Conservation (phyloP, 257 asterid genomes). For the Solanum microdontum region DNA sequence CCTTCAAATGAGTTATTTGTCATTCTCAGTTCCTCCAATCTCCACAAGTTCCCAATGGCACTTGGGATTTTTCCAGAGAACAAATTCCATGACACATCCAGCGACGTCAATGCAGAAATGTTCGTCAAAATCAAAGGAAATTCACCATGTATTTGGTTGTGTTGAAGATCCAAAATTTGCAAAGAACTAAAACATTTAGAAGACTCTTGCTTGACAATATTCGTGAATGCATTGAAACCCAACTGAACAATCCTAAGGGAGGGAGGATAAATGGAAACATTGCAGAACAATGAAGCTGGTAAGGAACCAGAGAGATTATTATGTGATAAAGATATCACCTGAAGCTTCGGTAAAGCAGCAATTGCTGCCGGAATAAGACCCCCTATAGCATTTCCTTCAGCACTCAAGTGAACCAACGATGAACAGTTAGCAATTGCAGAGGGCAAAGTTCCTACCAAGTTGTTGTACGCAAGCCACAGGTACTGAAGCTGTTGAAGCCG, state of each 20-base stretch:
- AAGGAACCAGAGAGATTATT: constrained; percentile 49
- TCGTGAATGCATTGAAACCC: constrained; percentile 54
- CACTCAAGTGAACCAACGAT: constrained; percentile 49
- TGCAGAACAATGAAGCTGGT: constrained; percentile 50
- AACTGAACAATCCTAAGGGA: constrained; percentile 38
- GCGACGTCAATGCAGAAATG: constrained; percentile 21
- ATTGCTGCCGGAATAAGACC: constrained; percentile 51
- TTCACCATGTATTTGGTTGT: constrained; percentile 25
- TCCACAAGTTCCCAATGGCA: constrained; percentile 32
- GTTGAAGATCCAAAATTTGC: constrained; percentile 44
- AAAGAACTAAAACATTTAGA: constrained; percentile 18
- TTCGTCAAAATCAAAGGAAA: constrained; percentile 31
- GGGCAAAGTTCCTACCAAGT: constrained; percentile 50
- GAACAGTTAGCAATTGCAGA: constrained; percentile 65
- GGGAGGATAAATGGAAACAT: constrained; percentile 34
- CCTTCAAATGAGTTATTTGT: constrained; percentile 45
- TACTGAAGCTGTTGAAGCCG: constrained; percentile 39
- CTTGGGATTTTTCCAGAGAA: constrained; percentile 34
- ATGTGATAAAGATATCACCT: constrained; percentile 36
- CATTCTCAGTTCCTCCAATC: constrained; percentile 47
- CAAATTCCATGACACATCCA: constrained; percentile 52
- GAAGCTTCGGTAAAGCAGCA: constrained; percentile 36
- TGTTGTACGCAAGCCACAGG: constrained; percentile 50
- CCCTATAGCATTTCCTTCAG: constrained; percentile 45
- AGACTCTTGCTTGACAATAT: constrained; percentile 20